A percentile compares a stretch with the other conserved stretches of the same genome.
Evolutionary conservation across 2,329 filamentous ascomycete genomes (phyloP).

Genomic region (Mariannaea sp.): DNA sequence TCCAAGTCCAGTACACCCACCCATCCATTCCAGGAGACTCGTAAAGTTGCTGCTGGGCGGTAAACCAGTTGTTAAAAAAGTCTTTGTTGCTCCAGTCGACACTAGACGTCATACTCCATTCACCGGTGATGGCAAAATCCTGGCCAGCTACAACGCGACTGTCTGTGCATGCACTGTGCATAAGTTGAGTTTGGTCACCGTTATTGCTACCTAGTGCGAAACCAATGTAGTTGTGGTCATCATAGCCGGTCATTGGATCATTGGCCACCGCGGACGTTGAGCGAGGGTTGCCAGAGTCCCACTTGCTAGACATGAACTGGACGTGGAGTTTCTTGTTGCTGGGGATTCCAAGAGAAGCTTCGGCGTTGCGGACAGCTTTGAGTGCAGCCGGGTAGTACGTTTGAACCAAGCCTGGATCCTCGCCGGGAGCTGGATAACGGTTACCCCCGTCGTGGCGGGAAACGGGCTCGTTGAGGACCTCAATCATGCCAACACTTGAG

Average conservation of each 20-base stretch:
- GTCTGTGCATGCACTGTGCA: conserved; percentile 27
- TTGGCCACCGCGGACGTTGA: conserved; percentile 11
- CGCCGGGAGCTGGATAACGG: conserved; percentile 23
- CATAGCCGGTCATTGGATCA: conserved; percentile 12
- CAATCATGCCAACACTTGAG: conserved; percentile 13
- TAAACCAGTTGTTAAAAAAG: conserved; percentile 28
- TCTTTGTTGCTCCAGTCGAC: conserved; percentile 20
- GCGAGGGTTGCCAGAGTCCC: conserved; percentile 24
- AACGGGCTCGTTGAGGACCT: conserved; percentile 27
- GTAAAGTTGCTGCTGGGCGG: conserved; percentile 27
- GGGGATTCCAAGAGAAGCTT: not conserved
- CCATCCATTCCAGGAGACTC: conserved; percentile 26
- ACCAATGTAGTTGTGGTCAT: conserved; percentile 29
- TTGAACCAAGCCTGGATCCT: conserved; percentile 21
- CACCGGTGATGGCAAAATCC: conserved; percentile 22
- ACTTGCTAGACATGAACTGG: conserved; percentile 30
- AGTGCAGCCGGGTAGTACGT: conserved; percentile 24
- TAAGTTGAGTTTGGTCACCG: conserved; percentile 10
- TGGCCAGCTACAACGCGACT: conserved; percentile 17
- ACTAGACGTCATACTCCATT: conserved; percentile 28
- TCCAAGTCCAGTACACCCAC: conserved; percentile 30
- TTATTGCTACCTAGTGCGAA: conserved; percentile 12
- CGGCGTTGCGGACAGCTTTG: conserved; percentile 20
- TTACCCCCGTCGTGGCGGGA: conserved; percentile 15
- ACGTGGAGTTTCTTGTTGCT: conserved; percentile 24